Conservation (phyloP, 306 rosid species). For the Sesbania bispinosa region DNA sequence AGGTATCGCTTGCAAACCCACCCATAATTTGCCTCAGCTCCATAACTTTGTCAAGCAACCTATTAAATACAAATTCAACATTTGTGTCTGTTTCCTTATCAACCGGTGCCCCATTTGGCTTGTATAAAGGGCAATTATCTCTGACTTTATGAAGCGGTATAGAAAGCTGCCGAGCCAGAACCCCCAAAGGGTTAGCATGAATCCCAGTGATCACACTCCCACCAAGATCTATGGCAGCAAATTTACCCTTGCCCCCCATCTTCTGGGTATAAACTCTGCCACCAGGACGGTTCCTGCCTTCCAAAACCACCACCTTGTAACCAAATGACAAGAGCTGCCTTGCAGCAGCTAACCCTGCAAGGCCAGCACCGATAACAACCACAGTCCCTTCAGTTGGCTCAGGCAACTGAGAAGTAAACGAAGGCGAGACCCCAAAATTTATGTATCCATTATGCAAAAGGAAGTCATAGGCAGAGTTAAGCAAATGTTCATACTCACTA, state of each 20-base stretch:
- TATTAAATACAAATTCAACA: slow-evolving; percentile 71
- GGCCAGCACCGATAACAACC: slow-evolving; percentile 83
- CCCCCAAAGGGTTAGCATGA: slow-evolving; percentile 95
- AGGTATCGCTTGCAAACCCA: slow-evolving; percentile 69
- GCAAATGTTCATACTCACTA: slow-evolving; percentile 66
- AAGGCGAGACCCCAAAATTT: slow-evolving; percentile 81
- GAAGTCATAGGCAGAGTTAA: slow-evolving; percentile 75
- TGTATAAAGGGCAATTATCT: slow-evolving; percentile 82
- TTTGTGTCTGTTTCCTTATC: slow-evolving; percentile 56
- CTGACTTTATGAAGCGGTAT: slow-evolving; percentile 92
- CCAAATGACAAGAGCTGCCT: slow-evolving; percentile 89
- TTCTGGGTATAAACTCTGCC: slow-evolving; percentile 93
- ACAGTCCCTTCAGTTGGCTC: slow-evolving; percentile 72
- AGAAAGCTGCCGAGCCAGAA: slow-evolving; percentile 88
- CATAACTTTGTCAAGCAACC: slow-evolving; percentile 84
- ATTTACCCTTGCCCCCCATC: slow-evolving; percentile 63
- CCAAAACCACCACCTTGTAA: slow-evolving; percentile 72
- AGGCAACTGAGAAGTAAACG: slow-evolving; percentile 54
- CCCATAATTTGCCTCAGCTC: slow-evolving; percentile 89
- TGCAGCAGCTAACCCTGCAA: slow-evolving; percentile 91
- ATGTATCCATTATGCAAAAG: slow-evolving; percentile 77
- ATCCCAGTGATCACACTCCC: slow-evolving; percentile 94
- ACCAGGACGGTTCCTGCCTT: slow-evolving; percentile 90
- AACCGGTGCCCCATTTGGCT: slow-evolving; percentile 72
- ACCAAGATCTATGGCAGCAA: slow-evolving; percentile 75